Base-by-base conservation (phyloP, 352 stramenopile genomes). In the Thalassiosira exigua region DNA sequence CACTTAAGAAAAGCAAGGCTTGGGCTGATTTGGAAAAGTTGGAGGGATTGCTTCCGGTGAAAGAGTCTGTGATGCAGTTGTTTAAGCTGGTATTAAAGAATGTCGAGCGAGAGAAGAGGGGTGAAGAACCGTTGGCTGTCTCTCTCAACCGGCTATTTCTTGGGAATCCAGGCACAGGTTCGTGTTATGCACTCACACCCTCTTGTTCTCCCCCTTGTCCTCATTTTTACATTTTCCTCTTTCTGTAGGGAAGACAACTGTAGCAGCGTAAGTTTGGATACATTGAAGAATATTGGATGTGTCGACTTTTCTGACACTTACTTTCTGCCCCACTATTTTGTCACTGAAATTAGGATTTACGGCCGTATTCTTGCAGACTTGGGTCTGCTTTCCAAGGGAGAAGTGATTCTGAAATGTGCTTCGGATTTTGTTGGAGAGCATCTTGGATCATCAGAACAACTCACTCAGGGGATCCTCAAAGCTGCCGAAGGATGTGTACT, bases 401-500 rank as follows among this genome's bases (percentile, higher is more conserved):
- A 96, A 21, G 90, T 96, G 1, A 87, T 97, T 19, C 87, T 95
- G 41, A 97, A 96, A 46, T 95, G 86, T 9, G 92, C 95, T 4
- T 87, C 88, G 0, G 94, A 98, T 53, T 97, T 97, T 69, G 65
- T 97, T 2, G 95, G 95, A 0, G 79, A 82, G n/a, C 69, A 92
- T 30, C 53, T 97, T 3, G 95, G 95, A 0, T 84, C 96, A 41
- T 96, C 94, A 11, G 90, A 97, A 59, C 90, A 84, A 4, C 97
- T 95, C 59, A 97, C 95, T 1, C 76, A 78, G 3, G 87, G 92
- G 19, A 94, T 97, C 48, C 76, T 98, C 12, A 86, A 96, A 29
- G 80, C 88, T 59, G 83, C 93, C 0, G 89, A 94, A 59, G 95
- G 95, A 3, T 96, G 96, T 64, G 94, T 98, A 14, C 82, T 98